These are phyloP conservation scores for Nasturtium officinale DNA, from an alignment of 345 rosid genomes.

Conservation along the genomic window DNA sequence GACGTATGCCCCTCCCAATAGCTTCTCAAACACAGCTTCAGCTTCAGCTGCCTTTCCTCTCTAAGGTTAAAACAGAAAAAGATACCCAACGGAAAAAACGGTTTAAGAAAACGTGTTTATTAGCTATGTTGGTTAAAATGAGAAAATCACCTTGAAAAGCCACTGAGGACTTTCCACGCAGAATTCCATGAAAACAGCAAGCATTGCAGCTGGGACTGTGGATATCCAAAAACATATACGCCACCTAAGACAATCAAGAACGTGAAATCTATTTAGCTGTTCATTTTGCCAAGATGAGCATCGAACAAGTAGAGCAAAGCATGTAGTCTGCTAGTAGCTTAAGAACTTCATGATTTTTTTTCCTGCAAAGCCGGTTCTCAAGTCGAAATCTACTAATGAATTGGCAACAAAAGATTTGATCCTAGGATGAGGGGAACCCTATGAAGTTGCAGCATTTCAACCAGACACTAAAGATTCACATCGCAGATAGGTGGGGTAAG, in stretches of 20 bases:
- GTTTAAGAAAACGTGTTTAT: background rate
- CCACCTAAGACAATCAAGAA: conserved; percentile 65
- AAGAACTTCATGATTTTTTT: conserved; percentile 7
- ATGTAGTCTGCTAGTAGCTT: conserved; percentile 16
- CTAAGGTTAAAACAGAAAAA: conserved; percentile 47
- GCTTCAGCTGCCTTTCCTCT: conserved; percentile 87
- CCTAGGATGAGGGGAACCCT: conserved; percentile 9
- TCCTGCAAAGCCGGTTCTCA: background rate
- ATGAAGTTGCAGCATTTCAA: conserved; percentile 9
- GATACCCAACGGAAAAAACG: conserved; percentile 4
- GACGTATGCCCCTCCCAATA: conserved; percentile 71
- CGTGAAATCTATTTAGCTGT: conserved; percentile 20
- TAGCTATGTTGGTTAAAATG: conserved; percentile 26
- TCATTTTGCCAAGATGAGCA: conserved; percentile 6
- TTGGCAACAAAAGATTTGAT: conserved; percentile 6
- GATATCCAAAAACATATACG: conserved; percentile 84
- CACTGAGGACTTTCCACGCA: conserved; percentile 95
- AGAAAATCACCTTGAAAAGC: conserved; percentile 78
- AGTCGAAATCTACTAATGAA: conserved; percentile 19
- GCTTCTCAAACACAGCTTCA: conserved; percentile 77
- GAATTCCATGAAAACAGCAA: conserved; percentile 70
- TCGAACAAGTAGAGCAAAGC: conserved; percentile 13
- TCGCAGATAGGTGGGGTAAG: conserved; percentile 3
- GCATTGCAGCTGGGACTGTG: conserved; percentile 69
- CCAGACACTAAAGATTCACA: conserved; percentile 4